These are phyloP conservation scores for Boletus hoseneyae DNA, from an alignment of 1,284 basidiomycete genomes.

Conservation along the genomic window DNA sequence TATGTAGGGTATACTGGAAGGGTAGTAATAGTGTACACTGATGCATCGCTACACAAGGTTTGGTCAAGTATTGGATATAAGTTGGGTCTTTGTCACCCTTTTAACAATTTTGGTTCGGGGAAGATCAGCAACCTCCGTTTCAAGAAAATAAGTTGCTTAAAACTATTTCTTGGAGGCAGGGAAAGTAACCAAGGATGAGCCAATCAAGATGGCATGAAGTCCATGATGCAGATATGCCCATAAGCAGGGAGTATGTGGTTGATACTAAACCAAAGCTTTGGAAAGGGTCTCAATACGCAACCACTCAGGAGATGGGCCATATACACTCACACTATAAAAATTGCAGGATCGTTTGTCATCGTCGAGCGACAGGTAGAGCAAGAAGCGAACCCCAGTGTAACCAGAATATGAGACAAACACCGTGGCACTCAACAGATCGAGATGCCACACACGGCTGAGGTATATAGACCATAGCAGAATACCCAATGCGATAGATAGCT, in stretches of 20 bases:
- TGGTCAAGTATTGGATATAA: not conserved
- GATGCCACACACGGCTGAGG: conserved; percentile 21
- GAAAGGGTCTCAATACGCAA: not conserved
- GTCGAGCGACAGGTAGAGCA: conserved; percentile 14
- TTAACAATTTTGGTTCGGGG: not conserved
- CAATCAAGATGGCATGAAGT: not conserved
- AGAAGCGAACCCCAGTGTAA: conserved; percentile 23
- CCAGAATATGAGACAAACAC: conserved; percentile 19
- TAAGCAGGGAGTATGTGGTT: conserved; percentile 27
- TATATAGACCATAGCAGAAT: conserved; percentile 27
- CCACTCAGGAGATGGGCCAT: not conserved
- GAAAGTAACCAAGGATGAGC: not conserved
- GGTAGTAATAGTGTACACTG: not conserved
- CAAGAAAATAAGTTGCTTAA: not conserved
- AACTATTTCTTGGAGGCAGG: not conserved
- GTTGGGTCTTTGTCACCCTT: not conserved
- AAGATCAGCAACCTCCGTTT: not conserved
- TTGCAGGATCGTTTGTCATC: conserved; percentile 28
- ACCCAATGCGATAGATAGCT: conserved; percentile 17
- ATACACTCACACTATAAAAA: conserved; percentile 26
- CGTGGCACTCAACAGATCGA: conserved; percentile 11
- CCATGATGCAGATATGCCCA: conserved; percentile 7
- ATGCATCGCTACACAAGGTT: not conserved
- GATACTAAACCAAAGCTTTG: conserved; percentile 25
- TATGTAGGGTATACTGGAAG: not conserved